Percentiles rank a stretch among this genome's conserved stretches.
These are phyloP conservation scores for Elasticomyces elasticus DNA, from an alignment of 495 filamentous ascomycete species.

Conservation along the genomic window DNA sequence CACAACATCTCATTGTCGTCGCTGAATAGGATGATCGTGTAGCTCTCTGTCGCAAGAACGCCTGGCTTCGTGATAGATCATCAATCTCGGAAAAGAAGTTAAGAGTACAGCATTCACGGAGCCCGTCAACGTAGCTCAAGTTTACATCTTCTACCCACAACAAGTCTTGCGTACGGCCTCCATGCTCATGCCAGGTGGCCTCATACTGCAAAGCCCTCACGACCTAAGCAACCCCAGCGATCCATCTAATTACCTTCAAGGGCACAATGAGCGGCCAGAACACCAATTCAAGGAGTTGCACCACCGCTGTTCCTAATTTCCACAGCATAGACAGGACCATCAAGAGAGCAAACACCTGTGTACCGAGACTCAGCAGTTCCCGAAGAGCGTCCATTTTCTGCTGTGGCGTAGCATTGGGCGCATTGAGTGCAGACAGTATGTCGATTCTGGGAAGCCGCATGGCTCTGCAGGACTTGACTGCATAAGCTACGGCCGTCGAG, in stretches of 20 bases:
- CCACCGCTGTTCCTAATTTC: conserved; percentile 2
- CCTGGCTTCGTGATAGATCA: too few species aligned
- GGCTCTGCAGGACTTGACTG: not conserved
- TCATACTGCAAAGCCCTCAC: too few species aligned
- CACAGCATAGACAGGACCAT: not conserved
- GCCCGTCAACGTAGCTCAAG: too few species aligned
- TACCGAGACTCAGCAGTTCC: not conserved
- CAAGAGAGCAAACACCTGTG: conserved; percentile 1
- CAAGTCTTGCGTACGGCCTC: too few species aligned
- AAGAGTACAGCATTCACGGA: too few species aligned
- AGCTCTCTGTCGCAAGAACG: too few species aligned
- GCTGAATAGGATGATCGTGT: too few species aligned
- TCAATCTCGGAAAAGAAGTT: too few species aligned
- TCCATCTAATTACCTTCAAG: conserved; percentile 7
- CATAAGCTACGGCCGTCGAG: not conserved
- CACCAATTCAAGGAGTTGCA: conserved; percentile 1
- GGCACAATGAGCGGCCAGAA: conserved; percentile 13
- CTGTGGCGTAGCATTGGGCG: conserved; percentile 4
- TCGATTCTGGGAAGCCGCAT: not conserved
- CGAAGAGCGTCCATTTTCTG: conserved; percentile 7
- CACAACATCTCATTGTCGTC: too few species aligned
- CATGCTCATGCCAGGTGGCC: too few species aligned
- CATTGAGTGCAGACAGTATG: not conserved
- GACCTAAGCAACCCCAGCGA: too few species aligned
- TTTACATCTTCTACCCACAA: too few species aligned